Evolutionary conservation across 441 rosid species (phyloP).

Genomic region (Gossypium aridum): DNA sequence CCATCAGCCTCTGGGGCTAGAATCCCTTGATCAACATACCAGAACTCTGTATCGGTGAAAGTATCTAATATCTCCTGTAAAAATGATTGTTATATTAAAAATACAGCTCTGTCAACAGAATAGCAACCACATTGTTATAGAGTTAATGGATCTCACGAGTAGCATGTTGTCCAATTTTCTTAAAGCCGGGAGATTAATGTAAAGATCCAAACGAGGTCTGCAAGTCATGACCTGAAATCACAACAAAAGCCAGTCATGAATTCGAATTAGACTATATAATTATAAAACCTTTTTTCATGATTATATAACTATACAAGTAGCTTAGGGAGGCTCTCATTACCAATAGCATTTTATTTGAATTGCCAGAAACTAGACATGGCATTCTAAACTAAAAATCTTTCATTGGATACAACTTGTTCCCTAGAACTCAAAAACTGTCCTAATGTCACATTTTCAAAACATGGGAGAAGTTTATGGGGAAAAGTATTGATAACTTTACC

Average conservation of each 20-base stretch:
- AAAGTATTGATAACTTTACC: slow-evolving; percentile 34
- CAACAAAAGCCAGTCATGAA: neutral
- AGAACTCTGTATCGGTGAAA: slow-evolving; percentile 74
- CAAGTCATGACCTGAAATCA: slow-evolving; percentile 85
- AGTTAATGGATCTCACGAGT: slow-evolving; percentile 47
- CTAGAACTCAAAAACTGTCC: neutral
- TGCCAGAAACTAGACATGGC: neutral
- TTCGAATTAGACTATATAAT: neutral
- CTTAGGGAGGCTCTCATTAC: neutral
- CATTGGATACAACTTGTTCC: neutral
- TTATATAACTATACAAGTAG: neutral
- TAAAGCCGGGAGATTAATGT: slow-evolving; percentile 81
- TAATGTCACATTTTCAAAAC: neutral
- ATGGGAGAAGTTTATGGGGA: neutral
- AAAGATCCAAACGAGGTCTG: slow-evolving; percentile 88
- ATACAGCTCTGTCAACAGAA: neutral
- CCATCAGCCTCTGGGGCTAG: slow-evolving; percentile 73
- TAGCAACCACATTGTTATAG: slow-evolving; percentile 2
- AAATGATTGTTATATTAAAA: slow-evolving; percentile 13
- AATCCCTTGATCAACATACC: slow-evolving; percentile 96
- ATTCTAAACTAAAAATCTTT: slow-evolving; percentile 6
- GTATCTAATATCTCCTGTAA: slow-evolving; percentile 83
- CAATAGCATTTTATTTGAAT: neutral
- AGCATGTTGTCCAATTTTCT: slow-evolving; percentile 96
- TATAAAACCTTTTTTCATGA: neutral